Conservation (phyloP, 1,139 yeast species). For the Yamadazyma membranifaciens region DNA sequence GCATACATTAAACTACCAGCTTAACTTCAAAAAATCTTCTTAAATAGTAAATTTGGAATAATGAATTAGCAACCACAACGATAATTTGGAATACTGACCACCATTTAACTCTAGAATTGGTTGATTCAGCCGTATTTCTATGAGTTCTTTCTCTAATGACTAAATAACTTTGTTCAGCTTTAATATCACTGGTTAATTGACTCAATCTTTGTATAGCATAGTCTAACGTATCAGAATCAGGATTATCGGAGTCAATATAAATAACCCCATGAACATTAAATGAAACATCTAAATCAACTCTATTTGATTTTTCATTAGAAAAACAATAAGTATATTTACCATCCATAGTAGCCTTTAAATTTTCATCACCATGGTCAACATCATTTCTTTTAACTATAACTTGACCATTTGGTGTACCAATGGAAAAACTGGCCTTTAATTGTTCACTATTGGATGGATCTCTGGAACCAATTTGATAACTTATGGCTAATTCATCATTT, state of each 20-base stretch:
- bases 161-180: slow-evolving; percentile 89
- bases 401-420: slow-evolving; percentile 61
- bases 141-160: slow-evolving; percentile 96
- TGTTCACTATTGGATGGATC: slow-evolving; percentile 78
- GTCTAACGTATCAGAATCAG: slow-evolving; percentile 79
- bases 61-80: slow-evolving; percentile 80
- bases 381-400: slow-evolving; percentile 49
- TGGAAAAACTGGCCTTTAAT: slow-evolving; percentile 68
- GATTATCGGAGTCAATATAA: slow-evolving; percentile 82
- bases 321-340: slow-evolving; percentile 92
- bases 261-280: slow-evolving; percentile 94
- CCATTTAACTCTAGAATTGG: slow-evolving; percentile 96
- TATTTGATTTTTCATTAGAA: slow-evolving; percentile 74
- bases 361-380: slow-evolving; percentile 80
- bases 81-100: slow-evolving; percentile 92
- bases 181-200: slow-evolving; percentile 79
- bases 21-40: slow-evolving; percentile 95
- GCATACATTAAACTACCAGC: slow-evolving; percentile 59
- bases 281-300: slow-evolving; percentile 84
- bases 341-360: slow-evolving; percentile 56
- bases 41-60: slow-evolving; percentile 92
- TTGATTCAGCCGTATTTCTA: slow-evolving; percentile 97
- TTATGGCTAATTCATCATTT: slow-evolving; percentile 84
- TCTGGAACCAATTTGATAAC: slow-evolving; percentile 94
- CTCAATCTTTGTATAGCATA: slow-evolving; percentile 76